Base-by-base conservation (phyloP, 345 rosid genomes). In the Ceriops tagal region DNA sequence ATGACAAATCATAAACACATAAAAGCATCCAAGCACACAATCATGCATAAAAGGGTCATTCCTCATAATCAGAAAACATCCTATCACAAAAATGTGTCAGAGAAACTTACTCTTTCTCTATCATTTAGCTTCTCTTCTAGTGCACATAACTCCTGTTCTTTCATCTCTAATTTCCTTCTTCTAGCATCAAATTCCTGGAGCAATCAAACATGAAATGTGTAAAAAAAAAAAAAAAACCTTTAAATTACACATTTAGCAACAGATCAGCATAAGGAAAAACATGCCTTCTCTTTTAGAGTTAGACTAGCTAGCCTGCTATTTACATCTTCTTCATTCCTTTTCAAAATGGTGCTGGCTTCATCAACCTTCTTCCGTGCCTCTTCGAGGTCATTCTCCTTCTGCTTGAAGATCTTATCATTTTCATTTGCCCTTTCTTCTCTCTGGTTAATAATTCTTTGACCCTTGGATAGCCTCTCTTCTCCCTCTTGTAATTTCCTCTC, bases 381-480 rank as follows among this genome's bases (percentile, higher is more conserved):
- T 74, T 95, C 98, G 72, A 92, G 82, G 58, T 86, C 86, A 75
- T 84, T 90, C 82, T 90, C 91, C 74, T 90, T 95, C 72, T 79
- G 86, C 79, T 86, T 92, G 63, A 81, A 77, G 37, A 87, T 76
- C 78, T 71, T 87, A 80, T 90, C 91, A 59, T 77, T 84, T 70
- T 87, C 96, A 74, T 87, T 95, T 63, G 96, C 89, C 77, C 89
- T 88, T 66, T 95, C 93, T 84, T 95, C 99, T 75, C 98, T 88
- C 78, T 92, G 96, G 67, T 87, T 88, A 53, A 92, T 78, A 72
- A 90, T 73, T 79, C 86, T 83, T 61, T 81, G 88, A 63, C 76
- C 72, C 71, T 81, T 84, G 27, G 85, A 86, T 62, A 88, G 65
- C 83, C 98, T 90, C 70, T 92, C 98, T 78, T 95, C 99, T 68